Evolutionary conservation across 2,329 filamentous ascomycete species (phyloP).

Genomic region (Didymella pinodella): DNA sequence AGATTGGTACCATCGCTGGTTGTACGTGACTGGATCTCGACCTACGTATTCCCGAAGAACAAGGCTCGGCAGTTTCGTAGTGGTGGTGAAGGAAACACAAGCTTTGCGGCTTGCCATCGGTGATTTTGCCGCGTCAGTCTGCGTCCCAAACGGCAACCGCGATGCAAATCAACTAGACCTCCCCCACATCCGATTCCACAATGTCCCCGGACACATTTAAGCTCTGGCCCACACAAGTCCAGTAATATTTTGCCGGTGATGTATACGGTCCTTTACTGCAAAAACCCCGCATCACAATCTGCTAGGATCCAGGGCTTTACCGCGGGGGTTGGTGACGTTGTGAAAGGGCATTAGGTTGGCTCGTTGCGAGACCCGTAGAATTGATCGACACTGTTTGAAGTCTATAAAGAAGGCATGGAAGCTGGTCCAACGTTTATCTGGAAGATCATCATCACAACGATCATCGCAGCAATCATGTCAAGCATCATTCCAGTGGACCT

Average conservation of each 20-base stretch:
- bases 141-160: background rate
- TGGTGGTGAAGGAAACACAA: background rate
- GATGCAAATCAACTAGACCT: background rate
- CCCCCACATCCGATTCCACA: slow-evolving; percentile 1
- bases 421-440: slow-evolving; percentile 12
- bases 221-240: background rate
- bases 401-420: slow-evolving; percentile 8
- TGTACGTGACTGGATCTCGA: background rate
- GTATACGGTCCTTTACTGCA: background rate
- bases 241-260: background rate
- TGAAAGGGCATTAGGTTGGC: background rate
- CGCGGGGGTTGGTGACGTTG: slow-evolving; percentile 2
- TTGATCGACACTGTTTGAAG: slow-evolving; percentile 2
- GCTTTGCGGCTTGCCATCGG: slow-evolving; percentile 9
- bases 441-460: slow-evolving; percentile 26
- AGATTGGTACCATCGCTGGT: background rate
- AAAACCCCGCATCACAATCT: background rate
- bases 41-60: background rate
- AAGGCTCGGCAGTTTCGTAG: background rate
- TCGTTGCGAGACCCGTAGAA: background rate
- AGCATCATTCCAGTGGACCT: slow-evolving; percentile 45
- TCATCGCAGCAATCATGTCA: slow-evolving; percentile 34
- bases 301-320: background rate
- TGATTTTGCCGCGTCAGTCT: background rate
- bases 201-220: background rate